These are phyloP conservation scores for Solanum raphanifolium DNA, from an alignment of 257 asterid genomes.

Conservation along the genomic window DNA sequence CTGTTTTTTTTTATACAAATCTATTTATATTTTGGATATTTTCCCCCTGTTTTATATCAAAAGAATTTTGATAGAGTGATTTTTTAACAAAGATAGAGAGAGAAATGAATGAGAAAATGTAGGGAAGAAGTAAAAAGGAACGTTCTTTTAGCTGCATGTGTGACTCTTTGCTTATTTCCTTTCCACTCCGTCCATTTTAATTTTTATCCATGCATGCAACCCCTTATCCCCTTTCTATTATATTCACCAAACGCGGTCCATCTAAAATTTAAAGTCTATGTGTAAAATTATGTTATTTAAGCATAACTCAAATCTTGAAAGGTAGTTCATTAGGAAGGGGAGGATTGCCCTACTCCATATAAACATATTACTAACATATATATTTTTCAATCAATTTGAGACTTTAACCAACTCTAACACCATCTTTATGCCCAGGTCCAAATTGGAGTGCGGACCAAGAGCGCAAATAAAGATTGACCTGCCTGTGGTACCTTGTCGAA, in stretches of 20 bases:
- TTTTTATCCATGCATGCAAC: background rate
- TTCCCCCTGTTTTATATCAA: background rate
- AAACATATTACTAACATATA: background rate
- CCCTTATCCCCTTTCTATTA: background rate
- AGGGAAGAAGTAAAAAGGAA: background rate
- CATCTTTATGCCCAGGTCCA: background rate
- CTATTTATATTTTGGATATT: background rate
- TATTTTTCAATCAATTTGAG: background rate
- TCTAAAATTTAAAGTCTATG: background rate
- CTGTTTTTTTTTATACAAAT: background rate
- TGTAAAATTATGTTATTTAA: background rate
- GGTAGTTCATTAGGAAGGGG: background rate
- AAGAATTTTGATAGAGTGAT: background rate
- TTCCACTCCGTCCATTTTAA: background rate
- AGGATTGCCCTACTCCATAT: background rate
- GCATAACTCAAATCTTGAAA: background rate
- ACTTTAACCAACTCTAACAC: background rate
- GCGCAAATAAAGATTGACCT: background rate
- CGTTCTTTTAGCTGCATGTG: slow-evolving; percentile 5
- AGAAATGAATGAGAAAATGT: background rate
- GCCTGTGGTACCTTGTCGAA: background rate
- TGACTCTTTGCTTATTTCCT: background rate
- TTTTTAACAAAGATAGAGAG: background rate
- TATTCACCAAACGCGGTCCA: background rate
- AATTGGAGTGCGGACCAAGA: background rate